Base-by-base conservation (phyloP, 2,329 filamentous ascomycete genomes). In the Coniochaeta sp. region DNA sequence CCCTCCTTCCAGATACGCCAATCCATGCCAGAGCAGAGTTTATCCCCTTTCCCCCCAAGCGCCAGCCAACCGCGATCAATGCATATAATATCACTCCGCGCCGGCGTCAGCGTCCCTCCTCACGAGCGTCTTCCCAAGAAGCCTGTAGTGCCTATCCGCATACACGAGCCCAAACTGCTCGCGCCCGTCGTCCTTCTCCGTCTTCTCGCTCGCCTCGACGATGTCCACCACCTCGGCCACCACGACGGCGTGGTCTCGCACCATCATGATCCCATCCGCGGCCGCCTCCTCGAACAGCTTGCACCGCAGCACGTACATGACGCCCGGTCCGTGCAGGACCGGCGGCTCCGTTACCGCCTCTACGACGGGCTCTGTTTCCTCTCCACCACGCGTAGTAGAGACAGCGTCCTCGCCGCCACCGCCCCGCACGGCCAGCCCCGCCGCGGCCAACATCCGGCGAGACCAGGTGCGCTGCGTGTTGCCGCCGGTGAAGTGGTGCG, bases 221-320 rank as follows among this genome's bases (percentile, higher is more conserved):
- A 81, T 78, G 59, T 78, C 77, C 40, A 77, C 60, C 52, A 83
- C 79, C 68, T 83, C 79, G 4, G 77, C 81, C 1, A 82, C 72
- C 6, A 82, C 79, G 62, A 83, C 77, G 10, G 81, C 76, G 69
- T 82, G 80, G 60, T 83, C 81, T 47, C 77, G 70, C 9, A 83
- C 79, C 47, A 67, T 70, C n/a, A 82, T 66, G 16, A 83, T 64
- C 0, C 80, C 80, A 4, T 64, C 64, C 8, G n/a, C n/a, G n/a
- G n/a, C 61, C 0, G 75, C 71, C 47, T 74, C 77, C 14, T 69
- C 68, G 16, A 81, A 58, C 17, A 82, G 65, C 62, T 63, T 69
- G 58, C 79, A 82, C 62, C 71, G 67, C 44, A 82, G 59, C 10
- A 80, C 77, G 64, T 79, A 79, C 66, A 81, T 65, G n/a, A 87